These are phyloP conservation scores for Tricholoma matsutake DNA, from an alignment of 768 basidiomycete species.

Conservation along the genomic window DNA sequence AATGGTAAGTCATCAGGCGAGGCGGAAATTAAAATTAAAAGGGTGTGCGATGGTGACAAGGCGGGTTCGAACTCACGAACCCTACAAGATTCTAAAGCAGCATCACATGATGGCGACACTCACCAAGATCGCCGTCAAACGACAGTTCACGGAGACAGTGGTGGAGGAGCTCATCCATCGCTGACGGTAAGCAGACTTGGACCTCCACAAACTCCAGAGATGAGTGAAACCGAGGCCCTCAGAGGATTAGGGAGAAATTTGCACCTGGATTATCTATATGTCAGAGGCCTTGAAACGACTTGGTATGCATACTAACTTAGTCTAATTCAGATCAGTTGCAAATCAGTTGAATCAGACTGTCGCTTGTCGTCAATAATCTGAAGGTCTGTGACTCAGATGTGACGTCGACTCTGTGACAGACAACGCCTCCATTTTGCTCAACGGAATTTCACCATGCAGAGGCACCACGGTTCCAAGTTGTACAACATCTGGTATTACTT, in stretches of 20 bases:
- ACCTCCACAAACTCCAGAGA: neutral
- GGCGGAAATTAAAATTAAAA: conserved; percentile 8
- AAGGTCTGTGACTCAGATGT: conserved; percentile 6
- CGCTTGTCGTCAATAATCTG: conserved; percentile 10
- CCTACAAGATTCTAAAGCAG: conserved; percentile 8
- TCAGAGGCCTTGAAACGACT: neutral
- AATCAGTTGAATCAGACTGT: conserved; percentile 2
- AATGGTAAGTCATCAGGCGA: conserved; percentile 11
- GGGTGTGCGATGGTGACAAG: conserved; percentile 12
- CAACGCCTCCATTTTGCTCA: conserved; percentile 10
- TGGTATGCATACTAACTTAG: too few species aligned
- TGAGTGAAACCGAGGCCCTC: neutral
- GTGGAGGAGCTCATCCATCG: conserved; percentile 83
- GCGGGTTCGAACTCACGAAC: conserved; percentile 42
- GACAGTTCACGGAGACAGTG: conserved; percentile 84
- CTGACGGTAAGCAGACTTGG: neutral
- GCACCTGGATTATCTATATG: neutral
- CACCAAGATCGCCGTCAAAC: conserved; percentile 89
- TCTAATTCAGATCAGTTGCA: conserved; percentile 9
- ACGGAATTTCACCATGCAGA: conserved; percentile 9
- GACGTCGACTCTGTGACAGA: conserved; percentile 8
- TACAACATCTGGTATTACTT: conserved; percentile 12
- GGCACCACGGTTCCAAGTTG: neutral
- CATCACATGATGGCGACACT: conserved; percentile 40
- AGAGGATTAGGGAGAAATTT: neutral